These are phyloP conservation scores for Naganishia kalamii DNA, from an alignment of 768 basidiomycete species.

Conservation along the genomic window DNA sequence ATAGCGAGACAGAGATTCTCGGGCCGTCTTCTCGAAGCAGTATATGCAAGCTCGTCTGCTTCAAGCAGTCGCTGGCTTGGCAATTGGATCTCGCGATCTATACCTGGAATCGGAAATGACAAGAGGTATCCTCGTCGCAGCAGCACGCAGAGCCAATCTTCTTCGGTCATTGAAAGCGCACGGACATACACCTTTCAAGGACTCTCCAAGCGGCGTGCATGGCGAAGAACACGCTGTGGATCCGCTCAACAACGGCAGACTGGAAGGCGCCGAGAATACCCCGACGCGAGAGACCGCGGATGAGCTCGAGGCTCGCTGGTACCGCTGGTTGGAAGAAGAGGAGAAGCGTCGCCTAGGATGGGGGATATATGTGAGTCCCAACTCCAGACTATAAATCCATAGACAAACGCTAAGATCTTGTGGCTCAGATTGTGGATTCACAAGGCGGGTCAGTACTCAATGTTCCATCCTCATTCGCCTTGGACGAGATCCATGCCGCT, in stretches of 20 bases:
- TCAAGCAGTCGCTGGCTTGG: slow-evolving; percentile 29
- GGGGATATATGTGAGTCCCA: slow-evolving; percentile 36
- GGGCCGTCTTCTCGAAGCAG: slow-evolving; percentile 35
- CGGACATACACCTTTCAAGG: slow-evolving; percentile 13
- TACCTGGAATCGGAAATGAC: slow-evolving; percentile 38
- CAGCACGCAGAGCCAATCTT: slow-evolving; percentile 31
- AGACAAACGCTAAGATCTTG: not conserved
- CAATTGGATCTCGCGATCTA: slow-evolving; percentile 39
- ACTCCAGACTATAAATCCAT: not conserved
- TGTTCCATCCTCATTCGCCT: slow-evolving; percentile 29
- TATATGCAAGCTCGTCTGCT: slow-evolving; percentile 32
- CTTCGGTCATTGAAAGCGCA: slow-evolving; percentile 29
- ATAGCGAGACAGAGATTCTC: slow-evolving; percentile 38
- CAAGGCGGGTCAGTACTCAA: slow-evolving; percentile 29
- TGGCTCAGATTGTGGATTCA: slow-evolving; percentile 32
- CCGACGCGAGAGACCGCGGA: not conserved
- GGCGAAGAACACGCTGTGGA: no score
- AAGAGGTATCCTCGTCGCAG: slow-evolving; percentile 34
- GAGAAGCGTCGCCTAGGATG: slow-evolving; percentile 33
- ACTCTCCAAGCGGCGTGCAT: no score
- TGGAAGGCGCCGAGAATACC: no score
- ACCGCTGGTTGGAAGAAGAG: slow-evolving; percentile 36
- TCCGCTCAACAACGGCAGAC: no score
- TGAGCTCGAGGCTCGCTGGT: slow-evolving; percentile 20
- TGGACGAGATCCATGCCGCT: slow-evolving; percentile 30